phyloP scores from a whole-genome alignment of 495 filamentous ascomycete genomes.

The Penicillium flavigenum region DNA sequence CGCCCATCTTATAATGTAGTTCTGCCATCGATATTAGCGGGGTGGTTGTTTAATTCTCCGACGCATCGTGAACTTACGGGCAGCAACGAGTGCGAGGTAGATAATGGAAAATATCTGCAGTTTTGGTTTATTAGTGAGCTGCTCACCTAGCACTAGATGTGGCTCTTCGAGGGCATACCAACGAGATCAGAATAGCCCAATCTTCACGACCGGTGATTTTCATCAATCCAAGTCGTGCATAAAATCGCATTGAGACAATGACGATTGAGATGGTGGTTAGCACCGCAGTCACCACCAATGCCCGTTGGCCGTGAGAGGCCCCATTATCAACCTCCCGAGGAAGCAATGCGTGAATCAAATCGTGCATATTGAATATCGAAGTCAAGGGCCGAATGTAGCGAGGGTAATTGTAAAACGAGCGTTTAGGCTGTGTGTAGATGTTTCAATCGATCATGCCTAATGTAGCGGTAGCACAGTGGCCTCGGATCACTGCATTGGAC shows the following conservation, averaged over 20 bases:
- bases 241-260: constrained; percentile 37
- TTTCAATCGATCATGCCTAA: background rate
- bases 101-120: constrained; percentile 27
- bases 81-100: constrained; percentile 36
- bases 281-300: constrained; percentile 39
- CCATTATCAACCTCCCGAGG: constrained; percentile 24
- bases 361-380: constrained; percentile 22
- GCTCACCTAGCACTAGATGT: background rate
- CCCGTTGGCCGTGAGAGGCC: constrained; percentile 29
- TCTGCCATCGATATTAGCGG: constrained; percentile 22
- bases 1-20: constrained; percentile 35
- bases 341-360: constrained; percentile 18
- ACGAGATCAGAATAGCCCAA: constrained; percentile 33
- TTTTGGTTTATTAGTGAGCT: background rate
- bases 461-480: background rate
- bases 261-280: constrained; percentile 31
- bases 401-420: constrained; percentile 17
- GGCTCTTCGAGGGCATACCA: constrained; percentile 18
- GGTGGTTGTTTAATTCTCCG: background rate
- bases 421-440: background rate
- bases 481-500: constrained; percentile 1
- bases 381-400: constrained; percentile 9
- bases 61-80: constrained; percentile 25
- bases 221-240: constrained; percentile 37
- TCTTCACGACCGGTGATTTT: constrained; percentile 41